Base-by-base conservation (phyloP, 2,329 filamentous ascomycete genomes). In the Sordariomycetes sp. region DNA sequence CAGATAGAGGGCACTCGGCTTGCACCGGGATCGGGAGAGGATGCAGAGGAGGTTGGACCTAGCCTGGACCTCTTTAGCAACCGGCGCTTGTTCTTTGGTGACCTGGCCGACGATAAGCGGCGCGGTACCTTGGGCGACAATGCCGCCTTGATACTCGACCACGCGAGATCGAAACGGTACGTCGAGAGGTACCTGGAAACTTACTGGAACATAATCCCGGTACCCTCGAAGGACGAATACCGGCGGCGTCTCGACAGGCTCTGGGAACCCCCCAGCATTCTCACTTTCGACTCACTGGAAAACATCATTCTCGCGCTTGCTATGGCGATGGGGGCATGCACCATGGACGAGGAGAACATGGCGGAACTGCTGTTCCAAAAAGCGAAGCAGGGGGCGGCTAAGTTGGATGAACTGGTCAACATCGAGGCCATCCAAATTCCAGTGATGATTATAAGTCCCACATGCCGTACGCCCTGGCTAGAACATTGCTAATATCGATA, bases 371-470 rank as follows among this genome's bases (percentile, higher is more conserved):
- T 76, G 28, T 74, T 72, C 24, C 70, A 75, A 32, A 72, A 71
- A n/a, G 72, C 73, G 3, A 76, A 74, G 61, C 67, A 69, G 32
- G 70, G 70, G 0, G 64, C 68, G 14, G 63, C 63, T 6, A 65
- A 68, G 6, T 66, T 72, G 53, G 74, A 76, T 53, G 74, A 76
- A 28, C 69, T 74, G 18, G 74, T 76, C 2, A 76, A 76, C 51
- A 61, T 74, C 16, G 72, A 76, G 56, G 70, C 70, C 1, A 67
- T 76, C 3, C 74, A 76, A 59, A 67, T 75, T 7, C 68, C 73
- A 0, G 61, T 75, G 16, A 64, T 76, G 34, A 75, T 76, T 72
- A 76, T 76, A 73, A 74, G 74, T 62, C 37, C 37, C 18, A 43
- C 18, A 11, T 46, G 5, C 46, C 43, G 11, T 20, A 3, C 46